Evolutionary conservation across 192 early-diverging fungal species (phyloP).

Genomic region (Phlyctochytrium planicorne): DNA sequence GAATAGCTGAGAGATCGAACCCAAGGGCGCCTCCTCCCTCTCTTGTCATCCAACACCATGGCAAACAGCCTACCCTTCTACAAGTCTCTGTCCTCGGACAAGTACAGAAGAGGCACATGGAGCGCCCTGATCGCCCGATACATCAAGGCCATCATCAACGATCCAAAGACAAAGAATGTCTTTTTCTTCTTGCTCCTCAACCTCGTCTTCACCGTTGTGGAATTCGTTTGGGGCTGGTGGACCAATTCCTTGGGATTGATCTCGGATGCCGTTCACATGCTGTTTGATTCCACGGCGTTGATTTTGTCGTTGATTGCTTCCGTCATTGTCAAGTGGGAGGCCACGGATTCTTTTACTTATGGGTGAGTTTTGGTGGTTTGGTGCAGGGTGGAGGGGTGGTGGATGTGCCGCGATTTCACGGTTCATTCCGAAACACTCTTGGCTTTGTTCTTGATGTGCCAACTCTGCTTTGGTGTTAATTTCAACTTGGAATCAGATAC

Average conservation of each 20-base stretch:
- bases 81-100: conserved; percentile 4
- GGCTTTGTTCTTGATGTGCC: no score
- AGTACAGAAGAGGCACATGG: conserved; percentile 9
- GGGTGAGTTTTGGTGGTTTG: conserved; percentile 44
- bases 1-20: no score
- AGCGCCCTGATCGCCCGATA: conserved; percentile 31
- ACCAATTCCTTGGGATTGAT: conserved; percentile 77
- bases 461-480: no score
- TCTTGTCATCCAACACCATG: no score
- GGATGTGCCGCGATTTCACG: background rate
- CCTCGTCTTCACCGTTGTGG: conserved; percentile 88
- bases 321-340: conserved; percentile 88
- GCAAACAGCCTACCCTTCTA: conserved; percentile 8
- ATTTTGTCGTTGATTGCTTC: conserved; percentile 83
- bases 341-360: conserved; percentile 76
- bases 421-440: no score
- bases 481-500: no score
- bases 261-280: conserved; percentile 97
- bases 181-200: conserved; percentile 93
- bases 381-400: background rate
- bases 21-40: no score
- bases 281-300: conserved; percentile 93
- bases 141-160: conserved; percentile 54
- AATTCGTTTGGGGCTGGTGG: conserved; percentile 59
- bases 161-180: conserved; percentile 84